A percentile compares a stretch with the other conserved stretches of the same genome.
phyloP scores from a whole-genome alignment of 805 yeast species.

The Suhomyces sp. region DNA sequence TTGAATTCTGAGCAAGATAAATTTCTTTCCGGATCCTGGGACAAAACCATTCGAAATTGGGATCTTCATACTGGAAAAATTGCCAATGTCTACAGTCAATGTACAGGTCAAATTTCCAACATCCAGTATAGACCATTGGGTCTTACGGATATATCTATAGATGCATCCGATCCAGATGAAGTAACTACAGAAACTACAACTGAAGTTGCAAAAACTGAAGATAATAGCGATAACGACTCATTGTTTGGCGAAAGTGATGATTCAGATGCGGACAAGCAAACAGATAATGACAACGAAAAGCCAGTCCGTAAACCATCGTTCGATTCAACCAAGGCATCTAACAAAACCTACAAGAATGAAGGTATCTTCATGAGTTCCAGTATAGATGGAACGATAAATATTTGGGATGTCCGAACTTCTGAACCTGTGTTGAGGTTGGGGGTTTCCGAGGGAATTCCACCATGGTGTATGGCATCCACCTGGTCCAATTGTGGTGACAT shows the following conservation, averaged over 20 bases:
- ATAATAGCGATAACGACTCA: slow-evolving; percentile 42
- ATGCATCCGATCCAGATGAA: slow-evolving; percentile 19
- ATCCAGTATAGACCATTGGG: slow-evolving; percentile 69
- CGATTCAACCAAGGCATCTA: slow-evolving; percentile 13
- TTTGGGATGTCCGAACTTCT: slow-evolving; percentile 76
- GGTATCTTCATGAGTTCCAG: slow-evolving; percentile 73
- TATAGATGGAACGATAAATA: slow-evolving; percentile 73
- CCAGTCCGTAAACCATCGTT: slow-evolving; percentile 10
- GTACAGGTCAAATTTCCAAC: slow-evolving; percentile 77
- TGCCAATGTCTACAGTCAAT: slow-evolving; percentile 48
- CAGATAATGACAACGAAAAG: slow-evolving; percentile 5
- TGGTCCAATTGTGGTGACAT: slow-evolving; percentile 86
- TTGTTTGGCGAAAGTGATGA: slow-evolving; percentile 49
- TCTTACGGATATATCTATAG: slow-evolving; percentile 40
- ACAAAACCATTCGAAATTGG: slow-evolving; percentile 76
- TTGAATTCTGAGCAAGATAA: slow-evolving; percentile 61
- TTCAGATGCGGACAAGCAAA: slow-evolving; percentile 17
- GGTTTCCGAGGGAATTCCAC: slow-evolving; percentile 71
- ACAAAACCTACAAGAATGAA: slow-evolving; percentile 32
- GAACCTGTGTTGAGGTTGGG: slow-evolving; percentile 49
- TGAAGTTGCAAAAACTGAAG: slow-evolving; percentile 11
- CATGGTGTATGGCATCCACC: slow-evolving; percentile 89
- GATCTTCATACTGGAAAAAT: slow-evolving; percentile 74
- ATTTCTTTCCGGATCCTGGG: slow-evolving; percentile 90
- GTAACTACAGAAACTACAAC: slow-evolving; percentile 3